Conservation (phyloP, 2,329 filamentous ascomycete genomes). For the Cordyceps fumosorosea region DNA sequence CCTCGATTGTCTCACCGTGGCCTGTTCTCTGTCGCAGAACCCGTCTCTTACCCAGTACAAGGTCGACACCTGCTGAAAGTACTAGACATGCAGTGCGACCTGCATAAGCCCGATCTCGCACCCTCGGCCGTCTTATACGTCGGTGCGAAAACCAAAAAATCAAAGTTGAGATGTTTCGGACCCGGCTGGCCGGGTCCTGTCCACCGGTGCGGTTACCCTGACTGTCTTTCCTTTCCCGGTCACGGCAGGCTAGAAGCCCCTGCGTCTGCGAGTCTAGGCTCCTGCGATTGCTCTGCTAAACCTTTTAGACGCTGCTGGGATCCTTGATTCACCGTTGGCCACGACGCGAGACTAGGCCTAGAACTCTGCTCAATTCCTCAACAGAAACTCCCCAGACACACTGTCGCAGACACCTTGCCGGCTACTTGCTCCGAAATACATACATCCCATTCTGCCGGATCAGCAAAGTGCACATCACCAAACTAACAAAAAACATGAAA, state of each 20-base stretch:
- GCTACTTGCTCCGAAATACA: neutral
- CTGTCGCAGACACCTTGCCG: neutral
- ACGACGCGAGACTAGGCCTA: neutral
- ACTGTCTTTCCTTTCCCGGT: conserved; percentile 1
- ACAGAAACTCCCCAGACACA: neutral
- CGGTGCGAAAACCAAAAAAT: neutral
- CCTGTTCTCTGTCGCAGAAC: neutral
- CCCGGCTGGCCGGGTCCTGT: neutral
- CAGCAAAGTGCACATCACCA: too few species aligned
- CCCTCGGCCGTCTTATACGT: neutral
- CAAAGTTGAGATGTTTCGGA: conserved; percentile 3
- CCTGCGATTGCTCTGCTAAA: neutral
- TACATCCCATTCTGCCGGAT: neutral
- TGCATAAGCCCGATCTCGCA: neutral
- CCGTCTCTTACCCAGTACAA: neutral
- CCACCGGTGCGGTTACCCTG: neutral
- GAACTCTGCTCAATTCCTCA: neutral
- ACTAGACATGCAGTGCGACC: conserved; percentile 1
- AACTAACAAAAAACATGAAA: neutral
- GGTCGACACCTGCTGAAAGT: neutral
- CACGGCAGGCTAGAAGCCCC: neutral
- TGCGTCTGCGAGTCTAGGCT: conserved; percentile 6
- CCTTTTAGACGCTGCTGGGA: neutral
- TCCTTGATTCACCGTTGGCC: neutral
- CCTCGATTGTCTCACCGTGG: neutral